phyloP scores from a whole-genome alignment of 176 grass and related monocot genomes.

The Poa annua region DNA sequence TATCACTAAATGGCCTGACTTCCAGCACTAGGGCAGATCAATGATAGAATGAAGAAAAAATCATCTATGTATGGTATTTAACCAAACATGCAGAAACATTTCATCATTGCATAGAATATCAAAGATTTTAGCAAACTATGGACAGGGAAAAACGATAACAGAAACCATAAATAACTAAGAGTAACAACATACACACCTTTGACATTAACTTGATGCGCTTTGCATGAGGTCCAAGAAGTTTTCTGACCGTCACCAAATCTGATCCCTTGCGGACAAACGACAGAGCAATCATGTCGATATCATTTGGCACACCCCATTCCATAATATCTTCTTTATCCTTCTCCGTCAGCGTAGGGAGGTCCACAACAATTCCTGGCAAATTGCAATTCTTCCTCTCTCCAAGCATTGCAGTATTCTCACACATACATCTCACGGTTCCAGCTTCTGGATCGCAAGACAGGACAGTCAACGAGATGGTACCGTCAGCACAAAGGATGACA shows the following conservation, averaged over 20 bases:
- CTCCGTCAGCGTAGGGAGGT: conserved; percentile 84
- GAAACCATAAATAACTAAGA: neutral
- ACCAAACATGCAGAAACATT: neutral
- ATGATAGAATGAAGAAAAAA: neutral
- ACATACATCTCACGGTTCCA: conserved; percentile 86
- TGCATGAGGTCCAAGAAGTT: conserved; percentile 73
- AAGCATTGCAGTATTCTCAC: conserved; percentile 83
- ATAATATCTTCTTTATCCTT: conserved; percentile 93
- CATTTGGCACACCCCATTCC: conserved; percentile 83
- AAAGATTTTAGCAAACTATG: neutral
- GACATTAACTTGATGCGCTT: conserved; percentile 94
- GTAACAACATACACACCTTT: conserved; percentile 61
- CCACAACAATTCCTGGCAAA: conserved; percentile 85
- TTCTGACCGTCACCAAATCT: conserved; percentile 78
- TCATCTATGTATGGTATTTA: neutral
- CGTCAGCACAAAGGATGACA: conserved; percentile 84
- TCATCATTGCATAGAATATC: neutral
- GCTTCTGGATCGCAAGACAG: conserved; percentile 76
- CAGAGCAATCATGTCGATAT: conserved; percentile 90
- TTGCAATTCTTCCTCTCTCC: conserved; percentile 97
- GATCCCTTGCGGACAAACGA: conserved; percentile 95
- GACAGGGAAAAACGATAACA: neutral
- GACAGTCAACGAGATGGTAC: conserved; percentile 80
- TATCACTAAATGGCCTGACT: neutral
- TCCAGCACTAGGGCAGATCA: neutral